Base-by-base conservation (phyloP, 139 green algal species). In the Raphidocelis subcapitata region DNA sequence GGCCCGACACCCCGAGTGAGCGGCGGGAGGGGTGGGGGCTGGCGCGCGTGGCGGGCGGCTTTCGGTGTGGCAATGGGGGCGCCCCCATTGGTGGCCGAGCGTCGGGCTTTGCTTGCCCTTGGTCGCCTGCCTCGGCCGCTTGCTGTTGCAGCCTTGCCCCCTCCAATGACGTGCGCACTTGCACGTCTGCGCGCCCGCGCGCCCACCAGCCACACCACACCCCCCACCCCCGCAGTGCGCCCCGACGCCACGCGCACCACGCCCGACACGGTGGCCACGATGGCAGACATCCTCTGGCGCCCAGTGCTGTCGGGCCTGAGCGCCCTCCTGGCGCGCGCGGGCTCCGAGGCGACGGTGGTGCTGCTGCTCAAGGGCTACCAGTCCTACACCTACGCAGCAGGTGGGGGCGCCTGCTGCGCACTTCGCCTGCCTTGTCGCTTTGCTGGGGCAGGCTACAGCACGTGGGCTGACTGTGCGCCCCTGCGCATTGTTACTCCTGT, bases 311-410 rank as follows among this genome's bases (percentile, higher is more conserved):
- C 57, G 15, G 79, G 77, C 15, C 46, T 88, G 18, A 85, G 71
- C 51, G 41, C 73, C n/a, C 70, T 92, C 23, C 79, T 94, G 69
- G 26, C 47, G 24, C 65, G 62, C 10, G 68, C 47, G 2, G 69
- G 61, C 1, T 51, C 67, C 3, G 85, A 89, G 62, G 76, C 72
- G 20, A 66, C 86, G 5, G 57, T 82, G 24, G 54, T 85, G 32
- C 68, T 67, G 62, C 71, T 90, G 37, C 74, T 92, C 28, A 83
- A 79, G 66, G 79, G 70, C 31, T 90, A 86, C 64, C 83, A 90
- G 67, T 52, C 54, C 26, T 84, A 90, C 60, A 88, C 74, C 0
- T 77, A 87, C 24, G 76, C 85, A 12, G 79, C 68, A 28, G 61
- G 61, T 52, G 32, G 5, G 33, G 5, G 33, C 3, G 32, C 41